Percentiles rank a stretch among this genome's conserved stretches.
Evolutionary conservation across 2,329 filamentous ascomycete species (phyloP).

Genomic region (Penicillium nordicum): DNA sequence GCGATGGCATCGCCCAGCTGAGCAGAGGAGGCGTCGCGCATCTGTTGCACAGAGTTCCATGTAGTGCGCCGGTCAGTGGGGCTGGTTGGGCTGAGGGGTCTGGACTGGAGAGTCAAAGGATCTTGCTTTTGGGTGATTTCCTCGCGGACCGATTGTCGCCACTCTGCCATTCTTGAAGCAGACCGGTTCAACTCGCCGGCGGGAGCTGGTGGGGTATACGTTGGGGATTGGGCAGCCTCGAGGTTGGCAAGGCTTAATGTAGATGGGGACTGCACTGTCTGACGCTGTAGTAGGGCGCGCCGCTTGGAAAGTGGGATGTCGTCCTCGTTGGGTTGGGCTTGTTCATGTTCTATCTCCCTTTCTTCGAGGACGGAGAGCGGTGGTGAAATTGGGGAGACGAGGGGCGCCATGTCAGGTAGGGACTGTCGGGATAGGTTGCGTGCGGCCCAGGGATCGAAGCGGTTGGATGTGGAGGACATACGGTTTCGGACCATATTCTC

Average conservation of each 20-base stretch:
- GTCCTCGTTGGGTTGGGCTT: conserved; percentile 48
- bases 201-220: conserved; percentile 10
- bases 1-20: conserved; percentile 64
- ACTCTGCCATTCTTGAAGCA: conserved; percentile 61
- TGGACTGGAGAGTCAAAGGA: conserved; percentile 29
- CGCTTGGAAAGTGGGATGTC: conserved; percentile 70
- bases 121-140: conserved; percentile 51
- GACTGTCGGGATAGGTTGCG: conserved; percentile 30
- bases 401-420: conserved; percentile 14
- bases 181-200: conserved; percentile 18
- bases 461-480: conserved; percentile 37
- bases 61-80: conserved; percentile 59
- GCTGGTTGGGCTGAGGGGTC: conserved; percentile 32
- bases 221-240: conserved; percentile 3
- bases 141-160: conserved; percentile 63
- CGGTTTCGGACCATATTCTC: conserved; percentile 49
- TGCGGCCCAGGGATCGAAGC: conserved; percentile 30
- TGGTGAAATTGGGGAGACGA: conserved; percentile 18
- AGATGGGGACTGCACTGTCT: conserved; percentile 48
- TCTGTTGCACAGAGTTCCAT: conserved; percentile 58
- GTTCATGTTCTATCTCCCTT: conserved; percentile 3
- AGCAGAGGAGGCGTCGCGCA: conserved; percentile 56
- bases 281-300: conserved; percentile 57
- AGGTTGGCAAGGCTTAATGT: conserved; percentile 46
- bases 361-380: conserved; percentile 27